Base-by-base conservation (phyloP, 192 early-diverging fungal genomes). In the Coemansia biformis region DNA sequence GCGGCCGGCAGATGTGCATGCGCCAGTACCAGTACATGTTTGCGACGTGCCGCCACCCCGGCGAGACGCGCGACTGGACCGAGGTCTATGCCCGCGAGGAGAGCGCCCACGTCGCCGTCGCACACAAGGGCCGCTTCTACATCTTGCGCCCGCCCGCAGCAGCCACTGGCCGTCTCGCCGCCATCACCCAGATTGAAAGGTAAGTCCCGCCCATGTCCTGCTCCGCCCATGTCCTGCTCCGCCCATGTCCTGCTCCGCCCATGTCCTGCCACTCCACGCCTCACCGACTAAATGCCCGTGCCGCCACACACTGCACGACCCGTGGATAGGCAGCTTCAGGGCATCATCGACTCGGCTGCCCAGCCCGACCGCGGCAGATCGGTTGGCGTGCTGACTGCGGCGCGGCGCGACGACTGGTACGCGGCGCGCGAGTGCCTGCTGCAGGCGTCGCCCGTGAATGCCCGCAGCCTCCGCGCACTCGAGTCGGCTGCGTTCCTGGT, bases 21-120 rank as follows among this genome's bases (percentile, higher is more conserved):
- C 76, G 86, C 62, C 88, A 90, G 76, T 92, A 90, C 76, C 77
- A 81, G 51, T 90, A 82, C 59, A 60, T 89, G 61, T 92, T 90
- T 79, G 89, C 86, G 56, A 79, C 85, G 32, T 81, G 81, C 48
- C 85, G 90, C 26, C 84, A 90, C 49, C 83, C 90, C 9, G 77
- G 78, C 53, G 63, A 79, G 8, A 67, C 70, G 3, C 74, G 58
- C 16, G 90, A 92, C 67, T 64, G 69, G 45, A 87, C 87, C 32
- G 72, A 80, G 23, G 72, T 69, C n/a, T 75, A 76, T 21, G 66
- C 83, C 30, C 76, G 79, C 38, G 59, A 64, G 4, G 66, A 72
- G 42, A 87, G 88, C 78, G 75, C 75, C 49, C 85, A 90, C 49
- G 69, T 90, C 38, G 78, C 82, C 23, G 81, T 92, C 31, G 75